Evolutionary conservation across 257 asterid genomes (phyloP), one percentile per base, ranked within the genome.

Genomic region (Verbascum thapsus): DNA sequence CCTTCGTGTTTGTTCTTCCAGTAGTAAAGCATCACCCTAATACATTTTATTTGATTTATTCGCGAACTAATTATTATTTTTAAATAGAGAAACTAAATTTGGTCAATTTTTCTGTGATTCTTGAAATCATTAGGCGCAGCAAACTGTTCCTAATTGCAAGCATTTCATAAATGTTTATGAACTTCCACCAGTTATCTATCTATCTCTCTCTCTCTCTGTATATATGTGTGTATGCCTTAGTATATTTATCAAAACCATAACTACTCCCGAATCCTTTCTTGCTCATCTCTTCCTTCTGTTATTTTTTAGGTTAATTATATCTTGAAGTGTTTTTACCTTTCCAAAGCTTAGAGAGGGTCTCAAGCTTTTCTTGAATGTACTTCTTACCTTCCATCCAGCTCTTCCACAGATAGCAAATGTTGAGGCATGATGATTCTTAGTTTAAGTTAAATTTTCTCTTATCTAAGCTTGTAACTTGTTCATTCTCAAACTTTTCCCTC

Each of bases 11-110:
- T 19, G 1, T 19, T 12, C 34, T 20, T n/a, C n/a, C 40, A 22
- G 52, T 17, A 41, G 4, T 17, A 20, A 40, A 58, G n/a, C 34
- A 41, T 41, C 64, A 19, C 22, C 52, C n/a, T 17, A 41, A 58
- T 58, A 18, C 16, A 19, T 4, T 58, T 51, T 52, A 41, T 11
- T 58, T 41, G 32, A 8, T 48, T 48, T 48, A 26, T 48, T 48
- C 32, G 2, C 7, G 6, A 43, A 43, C 49, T 43, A n/a, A n/a
- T n/a, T n/a, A n/a, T n/a, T n/a, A n/a, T n/a, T n/a, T n/a, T n/a
- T n/a, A n/a, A n/a, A n/a, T n/a, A n/a, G n/a, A n/a, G n/a, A n/a
- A n/a, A n/a, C n/a, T n/a, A n/a, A n/a, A n/a, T n/a, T n/a, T n/a
- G n/a, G n/a, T n/a, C n/a, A n/a, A n/a, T n/a, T n/a, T n/a, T n/a